Conservation (phyloP, 352 stramenopile genomes). For the Globisporangium nunn region DNA sequence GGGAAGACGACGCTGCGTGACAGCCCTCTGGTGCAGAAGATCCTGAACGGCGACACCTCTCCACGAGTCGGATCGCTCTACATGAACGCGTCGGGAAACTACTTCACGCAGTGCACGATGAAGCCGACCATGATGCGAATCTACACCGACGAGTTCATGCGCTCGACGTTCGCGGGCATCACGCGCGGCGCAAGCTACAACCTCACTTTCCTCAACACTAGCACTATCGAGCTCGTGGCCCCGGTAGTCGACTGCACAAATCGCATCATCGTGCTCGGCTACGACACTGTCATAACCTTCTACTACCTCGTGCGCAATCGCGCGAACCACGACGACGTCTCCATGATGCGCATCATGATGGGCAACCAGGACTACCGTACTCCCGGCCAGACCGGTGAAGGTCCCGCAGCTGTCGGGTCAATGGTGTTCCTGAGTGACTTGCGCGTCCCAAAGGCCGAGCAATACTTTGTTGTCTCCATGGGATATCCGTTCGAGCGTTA, state of each 20-base stretch:
- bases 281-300: not conserved
- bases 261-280: slow-evolving; percentile 5
- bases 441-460: not conserved
- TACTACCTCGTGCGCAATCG: slow-evolving; percentile 15
- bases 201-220: too few species aligned
- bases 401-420: slow-evolving; percentile 5
- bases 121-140: too few species aligned
- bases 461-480: slow-evolving; percentile 10
- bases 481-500: slow-evolving; percentile 12
- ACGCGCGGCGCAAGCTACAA: too few species aligned
- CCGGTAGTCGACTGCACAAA: slow-evolving; percentile 1
- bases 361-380: slow-evolving; percentile 14
- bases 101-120: not conserved
- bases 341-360: slow-evolving; percentile 12
- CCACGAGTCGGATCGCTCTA: slow-evolving; percentile 13
- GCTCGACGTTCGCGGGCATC: too few species aligned
- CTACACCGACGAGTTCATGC: too few species aligned
- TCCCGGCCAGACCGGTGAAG: slow-evolving; percentile 2
- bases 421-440: slow-evolving; percentile 17
- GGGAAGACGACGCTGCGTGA: slow-evolving; percentile 4
- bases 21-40: slow-evolving; percentile 1
- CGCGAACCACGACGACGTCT: slow-evolving; percentile 11
- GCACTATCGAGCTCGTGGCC: too few species aligned
- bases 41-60: slow-evolving; percentile 4
- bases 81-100: not conserved